Conservation (phyloP, 1,284 basidiomycete species). For the Boletus smithii region DNA sequence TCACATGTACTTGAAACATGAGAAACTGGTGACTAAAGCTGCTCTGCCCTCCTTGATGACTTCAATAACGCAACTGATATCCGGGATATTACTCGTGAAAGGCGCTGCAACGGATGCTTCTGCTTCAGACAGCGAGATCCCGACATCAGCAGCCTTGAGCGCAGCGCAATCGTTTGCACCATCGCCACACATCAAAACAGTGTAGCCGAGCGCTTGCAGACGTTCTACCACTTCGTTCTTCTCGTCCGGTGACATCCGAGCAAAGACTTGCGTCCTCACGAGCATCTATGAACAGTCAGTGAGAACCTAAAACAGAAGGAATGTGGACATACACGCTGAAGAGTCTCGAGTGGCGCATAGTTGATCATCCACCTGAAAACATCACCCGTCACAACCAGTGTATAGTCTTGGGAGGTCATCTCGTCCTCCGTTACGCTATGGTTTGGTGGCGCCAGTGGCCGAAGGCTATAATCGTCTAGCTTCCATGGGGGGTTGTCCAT, state of each 20-base stretch:
- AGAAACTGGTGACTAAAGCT: slow-evolving; percentile 95
- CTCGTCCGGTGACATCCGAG: slow-evolving; percentile 99
- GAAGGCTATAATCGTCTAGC: slow-evolving; percentile 86
- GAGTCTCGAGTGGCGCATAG: slow-evolving; percentile 88
- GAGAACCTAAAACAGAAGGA: not conserved
- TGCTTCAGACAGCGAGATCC: slow-evolving; percentile 94
- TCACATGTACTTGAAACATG: slow-evolving; percentile 99
- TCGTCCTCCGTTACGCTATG: slow-evolving; percentile 68
- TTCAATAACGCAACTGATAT: slow-evolving; percentile 95
- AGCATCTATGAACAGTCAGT: slow-evolving; percentile 69
- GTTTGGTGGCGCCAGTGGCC: slow-evolving; percentile 68
- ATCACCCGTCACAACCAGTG: slow-evolving; percentile 93
- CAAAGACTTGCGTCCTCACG: slow-evolving; percentile 96
- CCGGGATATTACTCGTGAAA: slow-evolving; percentile 91
- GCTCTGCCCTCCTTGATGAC: slow-evolving; percentile 96
- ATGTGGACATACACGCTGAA: slow-evolving; percentile 70
- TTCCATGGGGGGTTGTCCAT: slow-evolving; percentile 88
- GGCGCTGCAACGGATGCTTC: slow-evolving; percentile 99
- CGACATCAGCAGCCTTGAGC: slow-evolving; percentile 97
- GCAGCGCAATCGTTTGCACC: slow-evolving; percentile 99
- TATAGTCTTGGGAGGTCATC: slow-evolving; percentile 81
- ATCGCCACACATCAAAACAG: slow-evolving; percentile 97
- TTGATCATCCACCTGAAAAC: slow-evolving; percentile 99
- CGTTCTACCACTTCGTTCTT: slow-evolving; percentile 98
- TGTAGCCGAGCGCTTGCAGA: slow-evolving; percentile 90